Percentiles rank a stretch among this genome's conserved stretches.
Conservation (phyloP, 2,329 filamentous ascomycete species). For the Talaromyces rugulosus region DNA sequence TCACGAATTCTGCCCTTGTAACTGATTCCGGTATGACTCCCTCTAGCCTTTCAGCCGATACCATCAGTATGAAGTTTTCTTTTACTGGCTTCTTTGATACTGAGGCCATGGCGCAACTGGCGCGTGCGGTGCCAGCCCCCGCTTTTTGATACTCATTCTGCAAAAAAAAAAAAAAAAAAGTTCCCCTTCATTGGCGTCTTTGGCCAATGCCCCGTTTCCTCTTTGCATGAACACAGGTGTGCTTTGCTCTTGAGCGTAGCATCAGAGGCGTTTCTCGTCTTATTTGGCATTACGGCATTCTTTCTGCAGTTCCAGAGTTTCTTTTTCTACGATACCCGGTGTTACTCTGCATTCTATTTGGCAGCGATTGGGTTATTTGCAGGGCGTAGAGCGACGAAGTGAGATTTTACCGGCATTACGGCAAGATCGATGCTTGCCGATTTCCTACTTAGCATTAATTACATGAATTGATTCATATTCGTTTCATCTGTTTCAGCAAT, state of each 20-base stretch:
- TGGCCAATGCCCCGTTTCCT: constrained; percentile 6
- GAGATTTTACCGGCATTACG: neutral
- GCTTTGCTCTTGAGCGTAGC: constrained; percentile 17
- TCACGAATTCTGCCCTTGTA: constrained; percentile 45
- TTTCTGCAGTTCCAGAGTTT: neutral
- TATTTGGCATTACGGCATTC: neutral
- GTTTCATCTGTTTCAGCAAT: constrained; percentile 11
- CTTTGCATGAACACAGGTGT: constrained; percentile 15
- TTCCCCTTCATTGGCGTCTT: constrained; percentile 12
- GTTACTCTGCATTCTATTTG: neutral
- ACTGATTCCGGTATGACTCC: constrained; percentile 18
- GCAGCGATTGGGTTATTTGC: neutral
- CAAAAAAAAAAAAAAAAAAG: neutral
- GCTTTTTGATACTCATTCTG: constrained; percentile 6
- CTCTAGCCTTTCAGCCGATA: neutral
- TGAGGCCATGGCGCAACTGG: neutral
- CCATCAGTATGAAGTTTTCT: neutral
- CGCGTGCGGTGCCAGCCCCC: neutral
- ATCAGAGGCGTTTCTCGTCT: constrained; percentile 16
- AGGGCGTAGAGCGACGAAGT: neutral
- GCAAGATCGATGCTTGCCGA: neutral
- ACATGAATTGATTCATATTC: neutral
- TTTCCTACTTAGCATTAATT: neutral
- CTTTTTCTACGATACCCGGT: neutral
- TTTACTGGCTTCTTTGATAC: neutral